Evolutionary conservation across 2,329 filamentous ascomycete genomes (phyloP).

Genomic region (Penicillium brevicompactum): DNA sequence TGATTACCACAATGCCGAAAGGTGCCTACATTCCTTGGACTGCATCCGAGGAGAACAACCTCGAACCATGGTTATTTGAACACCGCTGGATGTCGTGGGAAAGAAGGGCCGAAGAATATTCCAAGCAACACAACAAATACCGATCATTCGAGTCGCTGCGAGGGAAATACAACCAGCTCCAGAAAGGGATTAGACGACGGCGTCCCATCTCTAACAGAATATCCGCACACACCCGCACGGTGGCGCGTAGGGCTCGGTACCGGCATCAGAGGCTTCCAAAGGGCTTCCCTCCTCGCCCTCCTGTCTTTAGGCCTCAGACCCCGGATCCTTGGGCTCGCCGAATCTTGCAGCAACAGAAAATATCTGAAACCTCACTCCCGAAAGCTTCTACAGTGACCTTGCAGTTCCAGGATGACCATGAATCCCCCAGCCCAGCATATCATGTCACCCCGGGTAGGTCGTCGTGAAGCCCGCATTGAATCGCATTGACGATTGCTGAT

Average conservation of each 20-base stretch:
- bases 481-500: neutral
- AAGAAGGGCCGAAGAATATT: neutral
- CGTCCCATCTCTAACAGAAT: neutral
- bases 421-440: neutral
- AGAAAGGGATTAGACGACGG: neutral
- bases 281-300: neutral
- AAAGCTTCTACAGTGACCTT: neutral
- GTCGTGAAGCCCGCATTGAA: neutral
- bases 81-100: neutral
- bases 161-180: neutral
- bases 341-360: neutral
- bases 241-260: neutral
- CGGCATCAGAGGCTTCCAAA: neutral
- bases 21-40: neutral
- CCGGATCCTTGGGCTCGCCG: neutral
- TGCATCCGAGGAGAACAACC: neutral
- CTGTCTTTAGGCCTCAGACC: neutral
- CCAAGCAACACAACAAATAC: neutral
- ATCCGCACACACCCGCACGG: neutral
- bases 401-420: neutral
- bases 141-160: constrained; percentile 1
- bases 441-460: neutral
- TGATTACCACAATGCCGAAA: neutral
- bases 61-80: neutral
- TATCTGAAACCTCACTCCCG: neutral